phyloP scores from a whole-genome alignment of 305 asterid genomes.

The Withania somnifera region DNA sequence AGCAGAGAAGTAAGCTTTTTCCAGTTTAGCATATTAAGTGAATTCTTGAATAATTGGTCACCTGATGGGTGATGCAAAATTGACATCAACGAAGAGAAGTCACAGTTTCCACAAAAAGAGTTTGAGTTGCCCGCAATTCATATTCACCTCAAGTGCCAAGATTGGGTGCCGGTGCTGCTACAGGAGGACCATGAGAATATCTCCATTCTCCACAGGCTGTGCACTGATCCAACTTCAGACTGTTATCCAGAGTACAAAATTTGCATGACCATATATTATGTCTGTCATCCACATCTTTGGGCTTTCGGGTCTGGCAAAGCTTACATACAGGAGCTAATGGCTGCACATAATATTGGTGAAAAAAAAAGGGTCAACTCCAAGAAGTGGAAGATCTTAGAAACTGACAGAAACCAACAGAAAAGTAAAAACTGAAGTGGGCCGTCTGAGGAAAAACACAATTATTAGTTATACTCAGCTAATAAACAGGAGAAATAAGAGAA shows the following conservation, averaged over 20 bases:
- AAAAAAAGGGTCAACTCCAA: not conserved
- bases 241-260: conserved; percentile 68
- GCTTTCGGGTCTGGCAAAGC: conserved; percentile 49
- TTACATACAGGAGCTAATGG: conserved; percentile 65
- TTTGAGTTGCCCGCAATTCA: not conserved
- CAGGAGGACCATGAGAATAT: conserved; percentile 62
- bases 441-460: not conserved
- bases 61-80: not conserved
- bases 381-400: not conserved
- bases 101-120: not conserved
- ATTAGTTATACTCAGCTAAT: not conserved
- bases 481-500: not conserved
- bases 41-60: not conserved
- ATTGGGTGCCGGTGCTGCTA: conserved; percentile 43
- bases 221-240: conserved; percentile 49
- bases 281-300: conserved; percentile 31
- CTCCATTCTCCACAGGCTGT: conserved; percentile 70
- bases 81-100: not conserved
- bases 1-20: not conserved
- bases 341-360: conserved; percentile 25
- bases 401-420: not conserved
- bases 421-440: not conserved
- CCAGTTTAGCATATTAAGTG: not conserved
- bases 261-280: conserved; percentile 54
- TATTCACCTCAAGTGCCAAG: conserved; percentile 45